Conservation (phyloP, 1,284 basidiomycete species). For the Puccinia polysora region DNA sequence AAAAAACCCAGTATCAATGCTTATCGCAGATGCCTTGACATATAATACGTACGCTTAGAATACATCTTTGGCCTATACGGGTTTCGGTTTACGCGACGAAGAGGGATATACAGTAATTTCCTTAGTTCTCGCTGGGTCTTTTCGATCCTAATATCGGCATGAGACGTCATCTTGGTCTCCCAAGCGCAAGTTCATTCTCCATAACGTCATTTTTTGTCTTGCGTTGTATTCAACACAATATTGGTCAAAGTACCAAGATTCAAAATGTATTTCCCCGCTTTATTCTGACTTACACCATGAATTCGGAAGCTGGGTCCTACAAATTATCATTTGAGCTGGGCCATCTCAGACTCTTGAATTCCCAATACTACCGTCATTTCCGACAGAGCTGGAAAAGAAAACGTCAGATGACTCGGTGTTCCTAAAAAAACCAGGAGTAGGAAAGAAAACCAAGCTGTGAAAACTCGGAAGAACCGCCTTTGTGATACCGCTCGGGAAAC, state of each 20-base stretch:
- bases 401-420: neutral
- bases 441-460: conserved; percentile 1
- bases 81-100: too few relatives aligned
- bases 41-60: too few relatives aligned
- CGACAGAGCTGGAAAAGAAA: neutral
- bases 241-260: neutral
- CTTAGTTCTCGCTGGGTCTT: too few relatives aligned
- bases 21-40: too few relatives aligned
- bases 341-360: conserved; percentile 4
- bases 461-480: conserved; percentile 15
- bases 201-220: neutral
- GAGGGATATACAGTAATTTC: too few relatives aligned
- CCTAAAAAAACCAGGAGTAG: too few relatives aligned
- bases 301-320: conserved; percentile 15
- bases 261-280: conserved; percentile 19
- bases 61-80: too few relatives aligned
- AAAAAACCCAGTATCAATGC: too few relatives aligned
- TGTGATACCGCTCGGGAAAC: neutral
- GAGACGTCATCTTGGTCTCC: too few relatives aligned
- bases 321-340: conserved; percentile 8
- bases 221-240: neutral
- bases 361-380: neutral
- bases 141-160: too few relatives aligned
- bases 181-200: too few relatives aligned
- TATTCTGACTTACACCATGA: neutral